Evolutionary conservation across 1,139 yeast species (phyloP).

Genomic region (Kluyveromyces sp.): DNA sequence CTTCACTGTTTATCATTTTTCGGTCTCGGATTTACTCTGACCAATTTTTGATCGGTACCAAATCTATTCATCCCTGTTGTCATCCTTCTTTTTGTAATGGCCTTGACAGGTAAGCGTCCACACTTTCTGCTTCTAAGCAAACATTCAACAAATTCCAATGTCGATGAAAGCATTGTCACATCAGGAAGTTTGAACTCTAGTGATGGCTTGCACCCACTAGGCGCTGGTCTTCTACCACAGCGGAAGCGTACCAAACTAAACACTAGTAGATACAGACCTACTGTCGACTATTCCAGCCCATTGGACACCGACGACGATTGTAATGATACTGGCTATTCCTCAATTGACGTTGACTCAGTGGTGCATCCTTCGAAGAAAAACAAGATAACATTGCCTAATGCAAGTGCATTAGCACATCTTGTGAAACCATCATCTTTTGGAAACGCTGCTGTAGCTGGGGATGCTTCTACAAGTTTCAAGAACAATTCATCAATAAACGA

Average conservation of each 20-base stretch:
- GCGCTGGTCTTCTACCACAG: neutral
- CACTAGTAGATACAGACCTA: neutral
- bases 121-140: constrained; percentile 4
- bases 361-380: constrained; percentile 4
- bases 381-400: constrained; percentile 1
- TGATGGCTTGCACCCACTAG: neutral
- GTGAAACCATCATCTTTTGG: neutral
- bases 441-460: neutral
- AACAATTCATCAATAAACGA: neutral
- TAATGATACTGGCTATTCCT: constrained; percentile 8
- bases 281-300: constrained; percentile 5
- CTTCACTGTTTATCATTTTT: too few species aligned
- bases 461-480: neutral
- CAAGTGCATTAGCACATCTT: constrained; percentile 2
- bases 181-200: neutral
- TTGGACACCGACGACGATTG: constrained; percentile 3
- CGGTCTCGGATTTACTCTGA: neutral
- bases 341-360: constrained; percentile 3
- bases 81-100: constrained; percentile 1
- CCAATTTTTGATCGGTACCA: neutral
- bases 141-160: neutral
- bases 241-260: constrained; percentile 4
- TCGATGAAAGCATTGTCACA: neutral
- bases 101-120: constrained; percentile 6
- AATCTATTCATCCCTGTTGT: too few species aligned